These are phyloP conservation scores for Globisporangium carolinianum DNA, from an alignment of 352 stramenopile genomes.

Conservation along the genomic window DNA sequence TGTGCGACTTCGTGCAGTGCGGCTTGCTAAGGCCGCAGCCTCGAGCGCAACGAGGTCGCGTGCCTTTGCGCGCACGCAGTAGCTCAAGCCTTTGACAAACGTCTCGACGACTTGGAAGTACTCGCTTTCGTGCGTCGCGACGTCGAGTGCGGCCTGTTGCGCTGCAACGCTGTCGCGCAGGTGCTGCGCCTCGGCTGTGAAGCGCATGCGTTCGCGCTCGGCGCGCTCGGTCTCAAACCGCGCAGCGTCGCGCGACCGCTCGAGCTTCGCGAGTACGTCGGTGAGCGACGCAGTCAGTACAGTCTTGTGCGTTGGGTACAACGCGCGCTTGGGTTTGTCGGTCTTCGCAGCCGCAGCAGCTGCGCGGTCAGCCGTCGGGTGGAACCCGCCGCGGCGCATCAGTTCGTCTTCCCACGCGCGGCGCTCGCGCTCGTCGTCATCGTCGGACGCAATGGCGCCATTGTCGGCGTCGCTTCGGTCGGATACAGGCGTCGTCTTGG, in stretches of 20 bases:
- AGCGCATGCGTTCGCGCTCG: conserved; percentile 37
- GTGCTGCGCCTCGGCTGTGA: conserved; percentile 40
- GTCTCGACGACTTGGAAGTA: conserved; percentile 75
- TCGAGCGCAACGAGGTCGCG: conserved; percentile 41
- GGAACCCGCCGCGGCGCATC: conserved; percentile 60
- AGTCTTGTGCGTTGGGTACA: conserved; percentile 47
- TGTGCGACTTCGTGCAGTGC: conserved; percentile 6
- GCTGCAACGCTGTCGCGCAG: conserved; percentile 32
- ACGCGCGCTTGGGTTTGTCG: neutral
- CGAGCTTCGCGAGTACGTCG: conserved; percentile 43
- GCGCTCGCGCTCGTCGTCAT: conserved; percentile 27
- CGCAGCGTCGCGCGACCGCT: conserved; percentile 38
- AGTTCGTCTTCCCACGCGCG: conserved; percentile 71
- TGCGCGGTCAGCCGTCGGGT: conserved; percentile 4
- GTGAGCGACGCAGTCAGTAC: conserved; percentile 38
- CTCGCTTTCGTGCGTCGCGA: conserved; percentile 63
- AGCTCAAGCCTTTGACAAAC: conserved; percentile 66
- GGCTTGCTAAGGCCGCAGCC: conserved; percentile 18
- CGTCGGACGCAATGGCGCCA: neutral
- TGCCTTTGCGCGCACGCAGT: conserved; percentile 65
- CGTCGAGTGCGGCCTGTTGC: conserved; percentile 42
- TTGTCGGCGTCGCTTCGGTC: conserved; percentile 8
- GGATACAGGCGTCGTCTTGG: conserved; percentile 25
- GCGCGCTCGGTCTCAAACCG: conserved; percentile 39
- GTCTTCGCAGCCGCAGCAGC: conserved; percentile 1